Conservation (phyloP, 2,329 filamentous ascomycete genomes). For the Aureobasidium sp. region DNA sequence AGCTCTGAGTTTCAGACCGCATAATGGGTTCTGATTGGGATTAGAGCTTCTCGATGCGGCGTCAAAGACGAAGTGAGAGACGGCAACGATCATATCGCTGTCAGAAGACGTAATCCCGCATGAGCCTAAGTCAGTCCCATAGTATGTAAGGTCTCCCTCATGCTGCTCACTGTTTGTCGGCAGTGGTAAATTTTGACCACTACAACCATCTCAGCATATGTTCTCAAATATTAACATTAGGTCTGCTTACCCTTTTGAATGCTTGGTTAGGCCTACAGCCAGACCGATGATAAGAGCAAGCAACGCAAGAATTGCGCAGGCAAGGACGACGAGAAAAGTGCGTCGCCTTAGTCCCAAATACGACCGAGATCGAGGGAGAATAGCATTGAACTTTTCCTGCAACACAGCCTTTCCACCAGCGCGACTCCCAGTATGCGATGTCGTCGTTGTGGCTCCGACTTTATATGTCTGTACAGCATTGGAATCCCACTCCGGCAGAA, state of each 20-base stretch:
- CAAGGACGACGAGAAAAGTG: slow-evolving; percentile 40
- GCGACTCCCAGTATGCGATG: slow-evolving; percentile 9
- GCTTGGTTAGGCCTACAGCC: slow-evolving; percentile 40
- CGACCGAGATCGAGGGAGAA: slow-evolving; percentile 41
- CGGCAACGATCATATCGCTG: slow-evolving; percentile 68
- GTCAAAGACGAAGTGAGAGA: slow-evolving; percentile 75
- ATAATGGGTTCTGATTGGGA: slow-evolving; percentile 72
- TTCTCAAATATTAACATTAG: neutral
- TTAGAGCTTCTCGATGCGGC: slow-evolving; percentile 45
- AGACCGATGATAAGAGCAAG: slow-evolving; percentile 47
- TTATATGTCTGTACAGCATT: slow-evolving; percentile 4
- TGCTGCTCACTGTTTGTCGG: slow-evolving; percentile 59
- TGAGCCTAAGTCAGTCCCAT: slow-evolving; percentile 70
- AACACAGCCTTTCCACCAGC: slow-evolving; percentile 2
- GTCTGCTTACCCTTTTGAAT: slow-evolving; percentile 23
- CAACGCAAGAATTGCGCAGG: slow-evolving; percentile 36
- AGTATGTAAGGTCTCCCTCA: slow-evolving; percentile 75
- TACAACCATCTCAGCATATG: slow-evolving; percentile 19
- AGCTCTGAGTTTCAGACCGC: slow-evolving; percentile 72
- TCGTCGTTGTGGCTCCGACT: slow-evolving; percentile 16
- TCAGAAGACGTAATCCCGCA: slow-evolving; percentile 67
- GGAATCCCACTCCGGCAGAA: slow-evolving; percentile 32
- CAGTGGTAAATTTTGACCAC: slow-evolving; percentile 53
- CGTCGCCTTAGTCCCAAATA: slow-evolving; percentile 45
- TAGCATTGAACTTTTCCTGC: slow-evolving; percentile 34